Base-by-base conservation (phyloP, 2,329 filamentous ascomycete species). In the Botrytis fragariae region DNA sequence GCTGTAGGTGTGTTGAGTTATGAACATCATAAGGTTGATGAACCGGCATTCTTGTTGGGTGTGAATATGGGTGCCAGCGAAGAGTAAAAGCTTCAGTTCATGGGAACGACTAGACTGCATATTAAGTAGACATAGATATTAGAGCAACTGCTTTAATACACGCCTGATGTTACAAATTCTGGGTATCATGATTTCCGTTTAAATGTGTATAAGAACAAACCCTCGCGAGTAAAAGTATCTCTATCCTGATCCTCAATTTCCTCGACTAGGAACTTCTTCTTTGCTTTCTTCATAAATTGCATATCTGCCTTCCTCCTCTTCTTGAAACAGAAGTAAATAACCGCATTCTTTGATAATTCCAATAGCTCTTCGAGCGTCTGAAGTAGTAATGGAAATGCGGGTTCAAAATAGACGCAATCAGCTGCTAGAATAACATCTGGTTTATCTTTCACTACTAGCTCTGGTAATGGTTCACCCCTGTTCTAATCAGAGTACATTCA, bases 391-490 rank as follows among this genome's bases (percentile, higher is more conserved):
- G 95, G 95, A 80, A 98, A 98, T 1, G 96, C 93, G 4, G 95
- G 94, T 83, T 98, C 96, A 82, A 97, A 97, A 85, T 98, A 99
- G 67, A 97, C 94, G 83, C 95, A 98, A 82, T 98, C 96, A 59
- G 95, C 95, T 5, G 96, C 96, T n/a, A 98, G 87, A 72, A 99
- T 90, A 72, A 97, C 86, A 79, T 95, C 90, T 29, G 94, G 93
- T 75, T 88, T 88, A 77, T 86, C 85, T 72, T 86, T 83, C 70
- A 86, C 77, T 61, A 91, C 84, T 61, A 84, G 82, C 60, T 84
- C 81, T 54, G 89, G 85, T 63, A 92, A 83, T 70, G 87, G 84
- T 76, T 91, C 86, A 73, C 89, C 89, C 90, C 90, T 91, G 77
- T 48, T 20, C 7, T 39, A 37, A 39, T 54, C 14, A 64, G 48